These are phyloP conservation scores for Cytospora piceicola DNA, from an alignment of 2,329 filamentous ascomycete species.

Conservation along the genomic window DNA sequence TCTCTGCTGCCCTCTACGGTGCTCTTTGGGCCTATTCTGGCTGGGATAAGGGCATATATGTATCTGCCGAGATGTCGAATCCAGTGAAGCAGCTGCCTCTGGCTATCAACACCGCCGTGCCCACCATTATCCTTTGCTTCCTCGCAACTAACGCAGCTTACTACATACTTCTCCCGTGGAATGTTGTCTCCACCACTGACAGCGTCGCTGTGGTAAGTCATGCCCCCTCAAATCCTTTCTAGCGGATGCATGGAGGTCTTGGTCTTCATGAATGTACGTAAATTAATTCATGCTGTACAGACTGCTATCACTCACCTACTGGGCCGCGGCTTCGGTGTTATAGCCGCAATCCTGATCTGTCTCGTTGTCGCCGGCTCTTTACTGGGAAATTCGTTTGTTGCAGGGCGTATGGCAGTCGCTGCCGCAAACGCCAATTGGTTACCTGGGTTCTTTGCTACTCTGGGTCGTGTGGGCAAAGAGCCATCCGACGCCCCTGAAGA, in stretches of 20 bases:
- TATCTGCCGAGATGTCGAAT: constrained; percentile 55
- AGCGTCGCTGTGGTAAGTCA: constrained; percentile 65
- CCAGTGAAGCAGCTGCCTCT: constrained; percentile 60
- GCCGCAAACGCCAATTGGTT: constrained; percentile 59
- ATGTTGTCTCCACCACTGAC: constrained; percentile 60
- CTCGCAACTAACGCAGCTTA: constrained; percentile 64
- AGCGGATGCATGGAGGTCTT: not conserved
- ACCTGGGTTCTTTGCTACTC: constrained; percentile 48
- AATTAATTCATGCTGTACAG: constrained; percentile 37
- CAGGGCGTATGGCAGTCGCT: constrained; percentile 63
- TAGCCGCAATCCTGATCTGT: constrained; percentile 60
- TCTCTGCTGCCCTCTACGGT: constrained; percentile 63
- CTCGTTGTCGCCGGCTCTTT: constrained; percentile 65
- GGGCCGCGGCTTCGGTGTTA: constrained; percentile 56
- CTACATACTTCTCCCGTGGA: constrained; percentile 65
- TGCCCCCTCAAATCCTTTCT: not conserved
- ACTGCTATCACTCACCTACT: constrained; percentile 60
- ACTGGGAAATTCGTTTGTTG: constrained; percentile 65
- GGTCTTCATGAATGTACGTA: not conserved
- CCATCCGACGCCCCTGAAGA: constrained; percentile 16
- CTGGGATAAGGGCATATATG: constrained; percentile 67
- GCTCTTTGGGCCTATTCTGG: constrained; percentile 68
- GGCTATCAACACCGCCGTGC: constrained; percentile 64
- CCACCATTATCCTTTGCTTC: constrained; percentile 63
- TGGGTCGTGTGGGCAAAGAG: constrained; percentile 48